Percentiles rank a stretch among this genome's conserved stretches.
phyloP scores from a whole-genome alignment of 345 rosid genomes.

The Bruguiera gymnorhiza region DNA sequence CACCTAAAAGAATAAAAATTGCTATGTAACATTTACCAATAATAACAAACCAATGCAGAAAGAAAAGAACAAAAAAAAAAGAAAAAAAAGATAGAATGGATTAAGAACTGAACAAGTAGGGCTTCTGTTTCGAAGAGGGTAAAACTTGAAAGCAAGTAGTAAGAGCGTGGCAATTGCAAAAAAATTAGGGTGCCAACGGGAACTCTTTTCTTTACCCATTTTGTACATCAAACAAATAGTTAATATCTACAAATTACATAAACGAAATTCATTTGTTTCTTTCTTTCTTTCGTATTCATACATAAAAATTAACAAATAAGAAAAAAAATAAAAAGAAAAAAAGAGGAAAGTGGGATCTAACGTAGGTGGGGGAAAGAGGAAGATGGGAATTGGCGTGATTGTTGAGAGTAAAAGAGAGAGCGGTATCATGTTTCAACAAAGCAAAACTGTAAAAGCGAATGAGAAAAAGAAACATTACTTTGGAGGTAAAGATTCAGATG shows the following conservation, averaged over 20 bases:
- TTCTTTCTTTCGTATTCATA: no score
- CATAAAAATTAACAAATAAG: not conserved
- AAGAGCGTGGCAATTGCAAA: slow-evolving; percentile 58
- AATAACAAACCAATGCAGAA: slow-evolving; percentile 14
- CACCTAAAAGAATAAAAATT: slow-evolving; percentile 42
- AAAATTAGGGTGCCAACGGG: slow-evolving; percentile 68
- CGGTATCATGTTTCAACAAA: slow-evolving; percentile 34
- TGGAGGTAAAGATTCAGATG: no score
- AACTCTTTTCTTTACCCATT: slow-evolving; percentile 61
- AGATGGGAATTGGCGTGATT: slow-evolving; percentile 11
- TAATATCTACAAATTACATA: slow-evolving; percentile 49
- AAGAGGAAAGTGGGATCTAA: no score
- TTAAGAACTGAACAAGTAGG: slow-evolving; percentile 56
- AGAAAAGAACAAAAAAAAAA: not conserved
- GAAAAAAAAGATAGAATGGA: not conserved
- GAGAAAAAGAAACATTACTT: no score
- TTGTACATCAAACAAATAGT: slow-evolving; percentile 63
- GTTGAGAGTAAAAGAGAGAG: slow-evolving; percentile 33
- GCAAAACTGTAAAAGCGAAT: not conserved
- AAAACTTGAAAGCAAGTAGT: slow-evolving; percentile 59
- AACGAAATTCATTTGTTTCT: no score
- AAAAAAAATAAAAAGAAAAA: not conserved
- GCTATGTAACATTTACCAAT: slow-evolving; percentile 14
- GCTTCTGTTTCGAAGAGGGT: slow-evolving; percentile 64
- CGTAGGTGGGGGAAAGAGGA: slow-evolving; percentile 56